Evolutionary conservation across 140 eudicot genomes (phyloP), one percentile per base, ranked within the genome.

Genomic region (Cichorium intybus): DNA sequence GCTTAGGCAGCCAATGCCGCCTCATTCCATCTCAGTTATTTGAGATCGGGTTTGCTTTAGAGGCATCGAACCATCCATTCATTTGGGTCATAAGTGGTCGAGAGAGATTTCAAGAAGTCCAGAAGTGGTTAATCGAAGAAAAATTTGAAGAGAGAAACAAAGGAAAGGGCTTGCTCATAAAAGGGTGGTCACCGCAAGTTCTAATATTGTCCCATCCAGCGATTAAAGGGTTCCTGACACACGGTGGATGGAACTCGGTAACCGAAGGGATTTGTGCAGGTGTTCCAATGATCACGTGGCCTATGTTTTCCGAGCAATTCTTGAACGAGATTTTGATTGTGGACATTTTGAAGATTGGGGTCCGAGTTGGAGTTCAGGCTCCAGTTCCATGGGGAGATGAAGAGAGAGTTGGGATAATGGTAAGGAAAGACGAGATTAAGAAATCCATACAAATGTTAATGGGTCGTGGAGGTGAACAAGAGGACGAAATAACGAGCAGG

Each of bases 141-240:
- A 69, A 78, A 1, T 3, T 73, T 17, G 83, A 73, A 65, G 78
- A 73, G 50, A 69, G 87, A 35, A 56, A 43, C 7, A 64, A 69
- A 66, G 78, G 75, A 34, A 79, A 79, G 33, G 85, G 89, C 12
- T 57, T 79, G 6, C 3, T 82, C 24, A 57, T 83, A 9, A 62
- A 68, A 18, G 90, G 90, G 16, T 84, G 89, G 86, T 76, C 86
- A 2, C 90, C 90, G 0, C 90, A 84, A 31, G 78, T 77, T 18
- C 49, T 77, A 29, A 84, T 84, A 0, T 49, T 84, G 16, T 73
- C 84, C 7, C 90, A 84, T 37, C 67, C 74, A 5, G n/a, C n/a
- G n/a, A n/a, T n/a, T n/a, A n/a, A n/a, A n/a, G n/a, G n/a, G n/a
- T n/a, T n/a, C n/a, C n/a, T n/a, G n/a, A n/a, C n/a, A n/a, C n/a